Conservation (phyloP, 352 stramenopile genomes). For the Phytophthora aleatoria region DNA sequence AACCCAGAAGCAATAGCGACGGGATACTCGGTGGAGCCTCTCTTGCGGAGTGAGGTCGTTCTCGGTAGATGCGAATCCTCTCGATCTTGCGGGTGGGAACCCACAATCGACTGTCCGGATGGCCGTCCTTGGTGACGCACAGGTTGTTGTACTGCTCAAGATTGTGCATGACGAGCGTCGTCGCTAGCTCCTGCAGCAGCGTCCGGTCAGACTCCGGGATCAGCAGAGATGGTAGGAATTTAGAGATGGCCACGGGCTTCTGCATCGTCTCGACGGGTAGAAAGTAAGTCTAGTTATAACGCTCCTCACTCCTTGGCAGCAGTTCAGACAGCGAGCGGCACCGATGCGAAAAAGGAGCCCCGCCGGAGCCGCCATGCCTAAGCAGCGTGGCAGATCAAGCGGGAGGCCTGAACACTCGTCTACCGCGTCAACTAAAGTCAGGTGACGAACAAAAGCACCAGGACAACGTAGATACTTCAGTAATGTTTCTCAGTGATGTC, state of each 20-base stretch:
- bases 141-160: constrained; percentile 35
- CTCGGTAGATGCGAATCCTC: constrained; percentile 39
- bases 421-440: not conserved
- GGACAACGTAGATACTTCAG: too few relatives aligned
- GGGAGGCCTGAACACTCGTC: constrained; percentile 10
- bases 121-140: constrained; percentile 34
- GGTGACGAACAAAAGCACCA: not conserved
- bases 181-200: constrained; percentile 30
- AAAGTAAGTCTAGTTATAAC: not conserved
- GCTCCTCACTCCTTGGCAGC: not conserved
- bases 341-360: not conserved
- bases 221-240: constrained; percentile 34
- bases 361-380: constrained; percentile 10
- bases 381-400: constrained; percentile 12
- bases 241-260: constrained; percentile 30
- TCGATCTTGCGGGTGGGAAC: constrained; percentile 29
- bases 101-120: constrained; percentile 37
- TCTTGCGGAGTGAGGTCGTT: constrained; percentile 9
- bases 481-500: too few relatives aligned
- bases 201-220: constrained; percentile 29
- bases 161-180: constrained; percentile 37
- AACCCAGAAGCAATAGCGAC: constrained; percentile 38
- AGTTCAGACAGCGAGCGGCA: not conserved
- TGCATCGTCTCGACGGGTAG: constrained; percentile 25
- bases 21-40: constrained; percentile 22